Conservation (phyloP, 2,329 filamentous ascomycete genomes). For the Pyrenophora tritici-repentis region DNA sequence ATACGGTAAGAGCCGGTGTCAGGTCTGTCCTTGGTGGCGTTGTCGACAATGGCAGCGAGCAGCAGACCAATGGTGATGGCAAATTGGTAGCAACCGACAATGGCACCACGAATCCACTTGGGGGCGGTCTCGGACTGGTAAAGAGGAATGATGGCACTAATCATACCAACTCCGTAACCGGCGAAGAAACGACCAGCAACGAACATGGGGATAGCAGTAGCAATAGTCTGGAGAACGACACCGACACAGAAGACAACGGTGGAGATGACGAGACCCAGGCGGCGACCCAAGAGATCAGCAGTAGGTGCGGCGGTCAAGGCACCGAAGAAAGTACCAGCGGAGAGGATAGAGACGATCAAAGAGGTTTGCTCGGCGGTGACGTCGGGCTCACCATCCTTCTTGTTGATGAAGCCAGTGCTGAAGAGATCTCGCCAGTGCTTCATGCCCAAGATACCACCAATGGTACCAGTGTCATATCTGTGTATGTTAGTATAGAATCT, state of each 20-base stretch:
- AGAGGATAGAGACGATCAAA: constrained; percentile 80
- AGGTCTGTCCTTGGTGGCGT: constrained; percentile 62
- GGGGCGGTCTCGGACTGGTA: constrained; percentile 76
- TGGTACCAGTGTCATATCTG: constrained; percentile 49
- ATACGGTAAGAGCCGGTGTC: constrained; percentile 73
- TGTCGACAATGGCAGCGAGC: constrained; percentile 69
- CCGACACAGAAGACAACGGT: constrained; percentile 47
- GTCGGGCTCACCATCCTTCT: constrained; percentile 46
- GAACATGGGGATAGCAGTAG: constrained; percentile 45
- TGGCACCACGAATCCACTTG: constrained; percentile 73
- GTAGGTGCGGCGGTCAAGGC: constrained; percentile 68
- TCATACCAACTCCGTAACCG: constrained; percentile 50
- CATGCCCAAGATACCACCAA: constrained; percentile 72
- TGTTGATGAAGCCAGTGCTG: constrained; percentile 46
- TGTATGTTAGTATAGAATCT: constrained; percentile 10
- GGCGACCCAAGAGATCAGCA: constrained; percentile 72
- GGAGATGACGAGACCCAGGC: constrained; percentile 59
- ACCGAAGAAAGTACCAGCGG: constrained; percentile 78
- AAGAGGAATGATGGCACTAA: constrained; percentile 59
- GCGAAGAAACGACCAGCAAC: constrained; percentile 51
- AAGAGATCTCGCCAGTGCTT: constrained; percentile 68
- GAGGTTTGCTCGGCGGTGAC: constrained; percentile 62
- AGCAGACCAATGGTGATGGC: constrained; percentile 74
- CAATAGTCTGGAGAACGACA: constrained; percentile 47
- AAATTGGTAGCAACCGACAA: constrained; percentile 72